Percentiles rank a stretch among this genome's conserved stretches.
Conservation (phyloP, 2,329 filamentous ascomycete species). For the Rhynchosporium graminicola region DNA sequence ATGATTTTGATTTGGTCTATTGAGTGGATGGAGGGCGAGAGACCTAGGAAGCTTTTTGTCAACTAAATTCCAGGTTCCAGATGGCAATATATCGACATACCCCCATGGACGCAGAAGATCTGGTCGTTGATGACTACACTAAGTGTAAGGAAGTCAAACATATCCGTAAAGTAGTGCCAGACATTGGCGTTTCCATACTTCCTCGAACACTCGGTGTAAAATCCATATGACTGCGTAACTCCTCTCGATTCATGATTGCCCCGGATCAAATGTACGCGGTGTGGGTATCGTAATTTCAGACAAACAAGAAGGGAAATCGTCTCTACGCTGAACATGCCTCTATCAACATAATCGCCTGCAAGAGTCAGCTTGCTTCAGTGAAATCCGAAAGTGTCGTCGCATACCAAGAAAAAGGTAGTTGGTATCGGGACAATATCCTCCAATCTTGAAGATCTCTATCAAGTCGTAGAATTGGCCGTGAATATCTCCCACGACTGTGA, state of each 20-base stretch:
- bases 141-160: conserved; percentile 98
- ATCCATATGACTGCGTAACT: conserved; percentile 97
- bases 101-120: conserved; percentile 98
- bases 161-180: conserved; percentile 99
- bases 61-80: conserved; percentile 2
- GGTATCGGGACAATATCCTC: conserved; percentile 94
- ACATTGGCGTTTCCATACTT: conserved; percentile 99
- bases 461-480: conserved; percentile 99
- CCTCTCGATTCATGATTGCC: conserved; percentile 98
- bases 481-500: conserved; percentile 97
- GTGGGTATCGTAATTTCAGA: conserved; percentile 93
- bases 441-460: conserved; percentile 99
- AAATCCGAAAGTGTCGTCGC: not conserved
- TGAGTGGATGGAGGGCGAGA: conserved; percentile 89
- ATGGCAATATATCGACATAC: conserved; percentile 44
- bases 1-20: conserved; percentile 99
- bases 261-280: conserved; percentile 92
- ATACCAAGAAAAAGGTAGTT: conserved; percentile 96
- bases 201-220: conserved; percentile 96
- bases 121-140: conserved; percentile 98
- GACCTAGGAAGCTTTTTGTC: conserved; percentile 49
- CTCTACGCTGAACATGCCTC: conserved; percentile 97
- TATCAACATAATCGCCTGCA: conserved; percentile 89
- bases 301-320: conserved; percentile 98
- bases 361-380: conserved; percentile 16